These are phyloP conservation scores for Pneumocystis sp. DNA, from an alignment of 1,139 yeast species.

Conservation along the genomic window DNA sequence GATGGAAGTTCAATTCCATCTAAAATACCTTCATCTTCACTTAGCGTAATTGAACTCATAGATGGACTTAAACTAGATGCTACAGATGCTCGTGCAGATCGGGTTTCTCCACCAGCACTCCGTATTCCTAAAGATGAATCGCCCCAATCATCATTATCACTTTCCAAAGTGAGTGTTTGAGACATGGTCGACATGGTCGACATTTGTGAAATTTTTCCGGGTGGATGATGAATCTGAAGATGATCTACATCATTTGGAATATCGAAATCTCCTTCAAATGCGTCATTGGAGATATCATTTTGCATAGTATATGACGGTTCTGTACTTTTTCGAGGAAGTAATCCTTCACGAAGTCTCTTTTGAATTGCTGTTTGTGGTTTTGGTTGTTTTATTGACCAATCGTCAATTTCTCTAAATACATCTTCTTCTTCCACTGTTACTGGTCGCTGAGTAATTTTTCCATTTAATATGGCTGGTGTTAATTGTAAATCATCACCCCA, in stretches of 20 bases:
- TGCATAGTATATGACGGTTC: neutral
- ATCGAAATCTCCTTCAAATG: neutral
- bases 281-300: neutral
- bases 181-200: neutral
- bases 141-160: conserved; percentile 10
- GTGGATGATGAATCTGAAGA: neutral
- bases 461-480: neutral
- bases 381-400: neutral
- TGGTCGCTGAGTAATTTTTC: neutral
- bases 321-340: neutral
- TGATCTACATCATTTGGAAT: neutral
- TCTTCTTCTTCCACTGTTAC: neutral
- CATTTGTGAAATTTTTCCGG: neutral
- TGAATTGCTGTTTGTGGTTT: neutral
- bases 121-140: conserved; percentile 6
- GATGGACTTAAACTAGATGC: conserved; percentile 6
- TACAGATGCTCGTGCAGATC: conserved; percentile 4
- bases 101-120: neutral
- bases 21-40: conserved; percentile 14
- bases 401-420: neutral
- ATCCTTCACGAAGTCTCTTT: neutral
- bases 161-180: conserved; percentile 1
- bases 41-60: conserved; percentile 12
- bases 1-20: conserved; percentile 16
- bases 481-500: neutral